A percentile compares a stretch with the other conserved stretches of the same genome.
Conservation (phyloP, 768 basidiomycete species). For the Leccinum subgranulosum region DNA sequence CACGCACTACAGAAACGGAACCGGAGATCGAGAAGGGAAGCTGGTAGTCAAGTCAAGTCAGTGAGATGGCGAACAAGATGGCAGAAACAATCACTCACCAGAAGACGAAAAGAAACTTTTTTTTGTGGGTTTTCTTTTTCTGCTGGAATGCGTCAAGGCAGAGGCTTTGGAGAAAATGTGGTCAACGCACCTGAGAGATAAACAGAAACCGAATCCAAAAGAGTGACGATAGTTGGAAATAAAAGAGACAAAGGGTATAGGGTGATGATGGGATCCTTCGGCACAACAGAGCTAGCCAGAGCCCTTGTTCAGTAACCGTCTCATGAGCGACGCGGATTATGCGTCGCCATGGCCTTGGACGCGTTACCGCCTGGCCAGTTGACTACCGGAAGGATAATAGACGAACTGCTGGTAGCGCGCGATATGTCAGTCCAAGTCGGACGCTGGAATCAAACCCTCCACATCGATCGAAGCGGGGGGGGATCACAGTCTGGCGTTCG, state of each 20-base stretch:
- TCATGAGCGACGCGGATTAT: neutral
- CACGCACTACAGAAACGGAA: neutral
- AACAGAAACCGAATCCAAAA: neutral
- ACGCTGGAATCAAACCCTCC: neutral
- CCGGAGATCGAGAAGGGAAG: neutral
- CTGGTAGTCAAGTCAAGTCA: neutral
- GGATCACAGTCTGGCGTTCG: constrained; percentile 52
- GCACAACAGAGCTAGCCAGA: neutral
- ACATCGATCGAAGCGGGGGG: neutral
- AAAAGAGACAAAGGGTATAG: constrained; percentile 7
- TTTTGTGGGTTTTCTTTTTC: neutral
- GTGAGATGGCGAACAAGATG: neutral
- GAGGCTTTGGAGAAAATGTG: too few species aligned
- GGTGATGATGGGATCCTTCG: constrained; percentile 1
- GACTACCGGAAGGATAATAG: neutral
- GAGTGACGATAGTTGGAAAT: neutral
- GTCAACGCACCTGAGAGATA: neutral
- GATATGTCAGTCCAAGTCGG: neutral
- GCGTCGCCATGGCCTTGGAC: neutral
- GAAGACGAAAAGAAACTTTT: neutral
- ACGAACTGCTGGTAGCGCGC: neutral
- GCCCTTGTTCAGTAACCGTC: neutral
- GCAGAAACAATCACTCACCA: neutral
- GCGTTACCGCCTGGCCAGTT: neutral
- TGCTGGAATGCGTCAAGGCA: neutral